Evolutionary conservation across 2,329 filamentous ascomycete species (phyloP).

Genomic region (Cytospora mali): DNA sequence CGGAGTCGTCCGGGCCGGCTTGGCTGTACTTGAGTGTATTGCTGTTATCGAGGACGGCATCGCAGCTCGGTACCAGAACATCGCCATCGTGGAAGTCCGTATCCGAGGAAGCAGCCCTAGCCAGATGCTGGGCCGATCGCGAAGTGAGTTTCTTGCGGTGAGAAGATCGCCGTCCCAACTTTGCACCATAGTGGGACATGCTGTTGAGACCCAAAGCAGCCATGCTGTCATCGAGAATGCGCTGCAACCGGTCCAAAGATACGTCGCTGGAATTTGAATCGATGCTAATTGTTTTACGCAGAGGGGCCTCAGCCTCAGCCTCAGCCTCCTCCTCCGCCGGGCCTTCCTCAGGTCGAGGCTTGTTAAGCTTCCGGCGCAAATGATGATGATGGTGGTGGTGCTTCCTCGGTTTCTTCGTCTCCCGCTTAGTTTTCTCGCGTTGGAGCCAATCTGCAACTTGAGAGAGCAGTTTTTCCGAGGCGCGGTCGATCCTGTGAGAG

Average conservation of each 20-base stretch:
- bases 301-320: slow-evolving; percentile 29
- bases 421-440: slow-evolving; percentile 72
- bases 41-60: slow-evolving; percentile 84
- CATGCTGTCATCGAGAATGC: slow-evolving; percentile 73
- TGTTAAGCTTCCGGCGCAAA: slow-evolving; percentile 44
- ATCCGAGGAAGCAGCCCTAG: slow-evolving; percentile 69
- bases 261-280: slow-evolving; percentile 69
- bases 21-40: slow-evolving; percentile 77
- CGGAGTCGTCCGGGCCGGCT: slow-evolving; percentile 44
- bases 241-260: slow-evolving; percentile 79
- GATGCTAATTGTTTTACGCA: slow-evolving; percentile 54
- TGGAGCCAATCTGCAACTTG: slow-evolving; percentile 85
- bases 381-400: slow-evolving; percentile 37
- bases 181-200: slow-evolving; percentile 48
- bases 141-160: slow-evolving; percentile 44
- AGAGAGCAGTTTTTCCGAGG: slow-evolving; percentile 62
- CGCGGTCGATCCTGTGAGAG: slow-evolving; percentile 37
- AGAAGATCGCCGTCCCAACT: slow-evolving; percentile 46
- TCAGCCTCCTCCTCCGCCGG: slow-evolving; percentile 27
- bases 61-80: slow-evolving; percentile 78
- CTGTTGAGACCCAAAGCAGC: slow-evolving; percentile 53
- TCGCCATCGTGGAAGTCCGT: slow-evolving; percentile 86
- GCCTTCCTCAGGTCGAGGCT: slow-evolving; percentile 39
- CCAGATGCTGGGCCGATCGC: slow-evolving; percentile 43
- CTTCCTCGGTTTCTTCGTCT: slow-evolving; percentile 54